These are phyloP conservation scores for Phytophthora parvispora DNA, from an alignment of 352 stramenopile species.

Conservation along the genomic window DNA sequence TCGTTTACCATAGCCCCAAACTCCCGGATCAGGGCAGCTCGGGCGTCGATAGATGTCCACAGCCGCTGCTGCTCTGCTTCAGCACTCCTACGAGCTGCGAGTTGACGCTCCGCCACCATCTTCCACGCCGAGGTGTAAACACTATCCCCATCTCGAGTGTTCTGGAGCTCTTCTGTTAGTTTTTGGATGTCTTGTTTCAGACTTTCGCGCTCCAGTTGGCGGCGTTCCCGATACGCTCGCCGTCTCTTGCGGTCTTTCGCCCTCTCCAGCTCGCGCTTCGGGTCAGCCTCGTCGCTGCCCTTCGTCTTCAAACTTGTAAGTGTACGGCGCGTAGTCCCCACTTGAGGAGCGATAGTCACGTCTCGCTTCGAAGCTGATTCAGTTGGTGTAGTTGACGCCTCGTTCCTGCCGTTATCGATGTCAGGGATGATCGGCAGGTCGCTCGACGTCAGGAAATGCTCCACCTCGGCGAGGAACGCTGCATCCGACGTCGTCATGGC, in stretches of 20 bases:
- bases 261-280: background rate
- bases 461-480: slow-evolving; percentile 7
- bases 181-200: background rate
- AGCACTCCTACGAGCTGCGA: slow-evolving; percentile 3
- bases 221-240: background rate
- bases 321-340: background rate
- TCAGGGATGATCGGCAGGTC: background rate
- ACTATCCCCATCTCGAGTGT: background rate
- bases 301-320: background rate
- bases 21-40: background rate
- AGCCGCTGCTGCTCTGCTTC: slow-evolving; percentile 17
- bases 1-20: slow-evolving; percentile 8
- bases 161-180: background rate
- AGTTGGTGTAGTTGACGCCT: background rate
- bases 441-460: background rate
- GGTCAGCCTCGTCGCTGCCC: background rate
- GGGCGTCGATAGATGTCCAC: background rate
- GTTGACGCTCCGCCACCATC: slow-evolving; percentile 14
- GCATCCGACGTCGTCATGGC: background rate
- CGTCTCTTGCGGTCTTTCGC: background rate
- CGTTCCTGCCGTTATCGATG: background rate
- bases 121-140: slow-evolving; percentile 10
- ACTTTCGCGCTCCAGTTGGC: background rate
- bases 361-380: background rate
- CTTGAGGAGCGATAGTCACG: background rate